Base-by-base conservation (phyloP, 1,284 basidiomycete genomes). In the Pseudozyma thailandica region DNA sequence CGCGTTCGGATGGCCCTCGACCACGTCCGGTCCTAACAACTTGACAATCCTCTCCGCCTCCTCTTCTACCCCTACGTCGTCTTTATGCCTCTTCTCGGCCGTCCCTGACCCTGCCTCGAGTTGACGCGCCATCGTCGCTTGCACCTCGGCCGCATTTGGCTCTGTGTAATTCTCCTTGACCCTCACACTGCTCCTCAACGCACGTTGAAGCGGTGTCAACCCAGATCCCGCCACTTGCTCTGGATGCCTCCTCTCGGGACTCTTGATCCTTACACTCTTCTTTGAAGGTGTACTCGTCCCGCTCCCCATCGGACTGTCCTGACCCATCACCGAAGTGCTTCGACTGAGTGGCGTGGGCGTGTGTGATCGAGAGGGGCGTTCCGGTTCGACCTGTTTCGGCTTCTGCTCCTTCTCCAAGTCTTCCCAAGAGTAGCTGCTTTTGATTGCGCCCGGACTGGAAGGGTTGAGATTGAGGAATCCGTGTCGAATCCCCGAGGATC, bases 41-140 rank as follows among this genome's bases (percentile, higher is more conserved):
- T 77, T 56, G 18, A 82, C 66, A 21, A 82, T 79, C 4, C 69
- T 56, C n/a, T 72, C 72, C 1, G 80, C 80, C 42, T 82, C 80
- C 39, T 80, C 74, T 30, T 78, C 75, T 2, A 78, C 75, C 15
- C 78, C 77, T 1, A 72, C 62, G 31, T 77, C 77, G 51, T 79
- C 77, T 8, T 55, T 57, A 30, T 79, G 66, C 16, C 65, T 41
- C 50, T 72, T 72, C 46, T 65, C 66, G n/a, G 49, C 74, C 20
- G 53, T 64, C 2, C 50, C 66, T 6, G 61, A 64, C 0, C 61
- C 61, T 7, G 52, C 28, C 8, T 70, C 60, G 25, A 53, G 47
- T 38, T 23, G 35, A 4, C 53, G 31, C 25, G 42, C 13, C 30
- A 47, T 49, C 20, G 21, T 50, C 44, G 3, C 23, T 37, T 3